Percentiles rank a stretch among this genome's conserved stretches.
These are phyloP conservation scores for Penicillium psychrofluorescens DNA, from an alignment of 495 filamentous ascomycete genomes.

Conservation along the genomic window DNA sequence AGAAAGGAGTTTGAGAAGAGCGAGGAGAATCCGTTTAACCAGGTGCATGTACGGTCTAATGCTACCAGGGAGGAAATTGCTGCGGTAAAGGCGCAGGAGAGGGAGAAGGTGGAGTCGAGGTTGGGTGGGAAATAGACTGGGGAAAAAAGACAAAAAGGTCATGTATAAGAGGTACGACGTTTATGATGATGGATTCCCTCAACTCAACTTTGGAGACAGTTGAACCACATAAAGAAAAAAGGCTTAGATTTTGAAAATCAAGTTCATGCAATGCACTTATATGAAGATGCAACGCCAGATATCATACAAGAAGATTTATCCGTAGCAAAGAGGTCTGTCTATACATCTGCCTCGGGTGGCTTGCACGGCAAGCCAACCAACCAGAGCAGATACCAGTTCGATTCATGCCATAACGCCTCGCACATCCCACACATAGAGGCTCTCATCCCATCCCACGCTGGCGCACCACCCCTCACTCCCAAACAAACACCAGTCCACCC, in stretches of 20 bases:
- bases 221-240: no score
- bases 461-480: constrained; percentile 94
- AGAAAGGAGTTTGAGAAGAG: constrained; percentile 87
- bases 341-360: background rate
- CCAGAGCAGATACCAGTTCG: background rate
- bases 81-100: constrained; percentile 59
- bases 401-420: constrained; percentile 50
- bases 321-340: background rate
- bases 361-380: background rate
- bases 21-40: constrained; percentile 91
- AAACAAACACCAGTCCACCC: constrained; percentile 97
- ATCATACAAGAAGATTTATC: background rate
- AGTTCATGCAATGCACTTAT: no score
- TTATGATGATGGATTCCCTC: no score
- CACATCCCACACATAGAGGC: constrained; percentile 87
- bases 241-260: no score
- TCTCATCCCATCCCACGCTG: constrained; percentile 88
- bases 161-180: no score
- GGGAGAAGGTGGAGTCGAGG: constrained; percentile 64
- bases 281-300: background rate
- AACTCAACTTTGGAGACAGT: no score
- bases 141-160: no score
- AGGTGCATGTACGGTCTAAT: constrained; percentile 65
- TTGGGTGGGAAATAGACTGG: constrained; percentile 35
- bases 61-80: constrained; percentile 71